Conservation (phyloP, 805 yeast species). For the Peterozyma xylosa region DNA sequence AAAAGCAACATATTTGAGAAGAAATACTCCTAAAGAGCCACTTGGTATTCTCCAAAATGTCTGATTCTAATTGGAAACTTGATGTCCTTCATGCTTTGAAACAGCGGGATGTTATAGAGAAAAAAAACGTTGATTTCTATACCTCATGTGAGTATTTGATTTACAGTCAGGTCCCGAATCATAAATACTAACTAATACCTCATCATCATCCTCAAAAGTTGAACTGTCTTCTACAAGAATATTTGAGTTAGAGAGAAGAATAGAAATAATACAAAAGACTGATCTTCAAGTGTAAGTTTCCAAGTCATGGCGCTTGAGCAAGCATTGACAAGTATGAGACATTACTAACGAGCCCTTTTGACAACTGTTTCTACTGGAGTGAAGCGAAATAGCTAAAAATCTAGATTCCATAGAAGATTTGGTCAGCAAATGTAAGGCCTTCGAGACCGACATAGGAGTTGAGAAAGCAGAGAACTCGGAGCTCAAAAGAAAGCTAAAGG, state of each 20-base stretch:
- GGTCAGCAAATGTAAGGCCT: not conserved
- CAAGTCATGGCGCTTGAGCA: too few species aligned
- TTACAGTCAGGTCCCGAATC: too few species aligned
- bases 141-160: conserved; percentile 2
- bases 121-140: conserved; percentile 2
- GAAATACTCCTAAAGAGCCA: not conserved
- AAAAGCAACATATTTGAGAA: too few species aligned
- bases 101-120: conserved; percentile 3
- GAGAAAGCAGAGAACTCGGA: not conserved
- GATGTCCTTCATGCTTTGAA: not conserved
- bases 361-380: not conserved
- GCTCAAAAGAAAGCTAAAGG: not conserved
- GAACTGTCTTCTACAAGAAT: conserved; percentile 3
- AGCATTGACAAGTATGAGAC: too few species aligned
- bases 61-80: conserved; percentile 2
- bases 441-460: not conserved
- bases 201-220: not conserved
- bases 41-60: not conserved
- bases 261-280: conserved; percentile 3
- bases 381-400: conserved; percentile 4
- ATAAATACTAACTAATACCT: not conserved
- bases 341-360: too few species aligned
- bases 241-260: not conserved
- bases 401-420: not conserved
- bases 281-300: conserved; percentile 8